Percentiles rank a stretch among this genome's conserved stretches.
Evolutionary conservation across 192 early-diverging fungal species (phyloP).

Genomic region (Powellomyces hirtus): DNA sequence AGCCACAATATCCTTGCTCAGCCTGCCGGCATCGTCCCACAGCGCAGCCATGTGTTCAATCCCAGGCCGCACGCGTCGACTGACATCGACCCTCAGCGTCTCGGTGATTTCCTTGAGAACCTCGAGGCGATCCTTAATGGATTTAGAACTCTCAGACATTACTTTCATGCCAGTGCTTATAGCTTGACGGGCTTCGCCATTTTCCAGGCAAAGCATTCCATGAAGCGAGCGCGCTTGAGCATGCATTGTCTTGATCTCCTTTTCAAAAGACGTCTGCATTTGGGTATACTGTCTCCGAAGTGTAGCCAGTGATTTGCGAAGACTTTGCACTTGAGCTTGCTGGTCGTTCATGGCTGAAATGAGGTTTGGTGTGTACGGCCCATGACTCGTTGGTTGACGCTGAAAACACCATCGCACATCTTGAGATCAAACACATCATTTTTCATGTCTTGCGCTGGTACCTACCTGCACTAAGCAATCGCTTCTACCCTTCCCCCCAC

Average conservation of each 20-base stretch:
- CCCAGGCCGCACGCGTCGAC: not conserved
- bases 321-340: not conserved
- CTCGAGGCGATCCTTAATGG: conserved; percentile 1
- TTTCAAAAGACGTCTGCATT: not conserved
- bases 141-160: not conserved
- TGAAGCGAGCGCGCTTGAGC: not conserved
- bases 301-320: not conserved
- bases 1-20: not conserved
- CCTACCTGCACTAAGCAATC: not conserved
- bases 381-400: not conserved
- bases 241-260: not conserved
- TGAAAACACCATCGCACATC: not conserved
- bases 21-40: not conserved
- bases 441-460: not conserved
- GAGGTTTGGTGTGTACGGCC: not conserved
- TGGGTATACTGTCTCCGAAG: not conserved
- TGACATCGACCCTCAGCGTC: not conserved
- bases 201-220: too few relatives aligned
- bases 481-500: not conserved
- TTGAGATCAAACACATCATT: not conserved
- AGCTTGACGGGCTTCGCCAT: not conserved
- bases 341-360: not conserved
- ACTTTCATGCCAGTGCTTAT: not conserved
- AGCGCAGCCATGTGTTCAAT: not conserved
- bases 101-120: conserved; percentile 4